These are phyloP conservation scores for Backusella parvicylindrica DNA, from an alignment of 192 early-diverging fungal species.

Conservation along the genomic window DNA sequence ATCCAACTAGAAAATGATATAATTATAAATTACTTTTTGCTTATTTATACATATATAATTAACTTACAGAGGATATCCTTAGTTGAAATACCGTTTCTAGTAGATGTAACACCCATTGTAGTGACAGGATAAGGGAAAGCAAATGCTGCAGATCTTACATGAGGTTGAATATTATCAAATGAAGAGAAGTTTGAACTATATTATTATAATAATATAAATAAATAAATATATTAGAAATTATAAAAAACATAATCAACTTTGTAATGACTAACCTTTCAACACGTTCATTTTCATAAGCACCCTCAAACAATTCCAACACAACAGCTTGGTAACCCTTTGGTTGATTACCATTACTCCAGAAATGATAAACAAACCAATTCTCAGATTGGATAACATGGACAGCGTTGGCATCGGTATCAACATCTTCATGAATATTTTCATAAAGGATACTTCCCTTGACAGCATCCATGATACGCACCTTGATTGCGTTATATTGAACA, in stretches of 20 bases:
- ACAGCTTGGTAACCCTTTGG: conserved; percentile 69
- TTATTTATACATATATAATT: neutral
- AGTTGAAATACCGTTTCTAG: conserved; percentile 81
- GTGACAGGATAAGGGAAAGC: conserved; percentile 69
- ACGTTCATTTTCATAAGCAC: conserved; percentile 65
- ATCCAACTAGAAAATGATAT: conserved; percentile 46
- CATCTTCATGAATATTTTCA: conserved; percentile 59
- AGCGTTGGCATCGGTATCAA: conserved; percentile 41
- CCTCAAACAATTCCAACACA: conserved; percentile 87
- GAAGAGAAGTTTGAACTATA: conserved; percentile 72
- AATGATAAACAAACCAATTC: conserved; percentile 86
- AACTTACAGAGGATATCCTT: conserved; percentile 72
- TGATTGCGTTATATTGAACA: conserved; percentile 40
- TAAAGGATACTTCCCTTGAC: conserved; percentile 85
- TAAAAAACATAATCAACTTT: too few relatives aligned
- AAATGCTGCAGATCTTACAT: conserved; percentile 75
- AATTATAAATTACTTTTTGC: neutral
- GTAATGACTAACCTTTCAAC: conserved; percentile 51
- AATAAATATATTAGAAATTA: neutral
- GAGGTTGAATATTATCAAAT: conserved; percentile 60
- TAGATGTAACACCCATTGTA: conserved; percentile 82
- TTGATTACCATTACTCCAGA: conserved; percentile 74
- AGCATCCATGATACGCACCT: conserved; percentile 81
- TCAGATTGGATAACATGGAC: conserved; percentile 77
- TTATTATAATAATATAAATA: neutral